Evolutionary conservation across 1,284 basidiomycete species (phyloP).

Genomic region (Microbotryum intermedium): DNA sequence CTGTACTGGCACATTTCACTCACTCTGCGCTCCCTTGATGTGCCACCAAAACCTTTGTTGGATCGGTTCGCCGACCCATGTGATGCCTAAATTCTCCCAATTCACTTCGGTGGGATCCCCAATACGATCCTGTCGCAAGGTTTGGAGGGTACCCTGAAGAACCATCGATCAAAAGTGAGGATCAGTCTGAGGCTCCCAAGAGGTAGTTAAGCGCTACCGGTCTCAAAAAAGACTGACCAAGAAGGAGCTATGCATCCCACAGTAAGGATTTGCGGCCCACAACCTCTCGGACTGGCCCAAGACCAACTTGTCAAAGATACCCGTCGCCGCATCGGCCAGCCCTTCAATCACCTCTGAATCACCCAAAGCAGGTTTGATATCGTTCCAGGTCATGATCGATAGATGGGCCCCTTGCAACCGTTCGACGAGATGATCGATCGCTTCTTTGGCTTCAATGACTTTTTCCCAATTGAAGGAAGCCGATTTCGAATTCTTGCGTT

Average conservation of each 20-base stretch:
- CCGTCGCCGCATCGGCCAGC: background rate
- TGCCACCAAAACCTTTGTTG: conserved; percentile 5
- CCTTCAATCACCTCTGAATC: conserved; percentile 1
- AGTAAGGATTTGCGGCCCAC: conserved; percentile 5
- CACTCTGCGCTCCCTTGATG: background rate
- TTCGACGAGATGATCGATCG: conserved; percentile 1
- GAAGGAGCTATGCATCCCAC: conserved; percentile 3
- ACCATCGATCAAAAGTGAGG: background rate
- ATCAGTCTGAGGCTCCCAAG: background rate
- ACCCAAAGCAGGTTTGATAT: background rate
- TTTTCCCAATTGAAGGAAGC: conserved; percentile 3
- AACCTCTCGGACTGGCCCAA: background rate
- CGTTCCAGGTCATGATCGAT: conserved; percentile 2
- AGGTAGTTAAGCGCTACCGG: no score
- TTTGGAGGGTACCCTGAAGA: background rate
- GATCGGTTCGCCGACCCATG: conserved; percentile 4
- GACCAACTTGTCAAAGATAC: conserved; percentile 7
- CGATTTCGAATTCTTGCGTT: background rate
- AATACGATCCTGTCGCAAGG: conserved; percentile 4
- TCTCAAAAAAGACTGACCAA: conserved; percentile 1
- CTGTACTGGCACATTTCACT: no score
- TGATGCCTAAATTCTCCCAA: conserved; percentile 3
- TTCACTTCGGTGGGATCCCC: conserved; percentile 2
- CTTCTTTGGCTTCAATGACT: background rate
- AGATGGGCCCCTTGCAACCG: background rate